Percentiles rank a stretch among this genome's conserved stretches.
Evolutionary conservation across 2,329 filamentous ascomycete genomes (phyloP).

Genomic region (Fusarium multiceps): DNA sequence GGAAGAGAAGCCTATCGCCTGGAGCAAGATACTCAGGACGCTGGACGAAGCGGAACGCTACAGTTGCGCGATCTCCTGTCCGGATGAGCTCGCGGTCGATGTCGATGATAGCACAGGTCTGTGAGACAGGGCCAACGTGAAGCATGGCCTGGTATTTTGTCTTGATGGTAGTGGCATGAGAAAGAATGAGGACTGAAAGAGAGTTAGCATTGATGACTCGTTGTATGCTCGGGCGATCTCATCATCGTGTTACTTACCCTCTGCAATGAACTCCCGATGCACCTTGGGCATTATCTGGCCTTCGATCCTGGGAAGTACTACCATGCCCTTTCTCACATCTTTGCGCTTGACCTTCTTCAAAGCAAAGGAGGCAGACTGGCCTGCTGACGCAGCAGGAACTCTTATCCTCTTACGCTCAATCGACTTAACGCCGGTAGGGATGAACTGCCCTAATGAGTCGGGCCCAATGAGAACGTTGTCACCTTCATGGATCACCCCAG

Average conservation of each 20-base stretch:
- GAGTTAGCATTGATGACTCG: slow-evolving; percentile 20
- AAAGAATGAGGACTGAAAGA: slow-evolving; percentile 82
- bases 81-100: slow-evolving; percentile 96
- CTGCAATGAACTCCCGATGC: slow-evolving; percentile 80
- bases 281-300: slow-evolving; percentile 77
- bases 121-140: slow-evolving; percentile 92
- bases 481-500: slow-evolving; percentile 88
- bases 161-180: slow-evolving; percentile 96
- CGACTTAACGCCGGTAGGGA: slow-evolving; percentile 84
- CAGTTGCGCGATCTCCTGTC: slow-evolving; percentile 91
- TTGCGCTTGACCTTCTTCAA: slow-evolving; percentile 87
- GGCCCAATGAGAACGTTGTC: slow-evolving; percentile 90
- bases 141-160: slow-evolving; percentile 98
- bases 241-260: slow-evolving; percentile 61
- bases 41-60: slow-evolving; percentile 95
- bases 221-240: neutral
- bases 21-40: slow-evolving; percentile 90
- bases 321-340: slow-evolving; percentile 98
- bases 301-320: slow-evolving; percentile 87
- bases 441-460: slow-evolving; percentile 90
- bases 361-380: slow-evolving; percentile 92
- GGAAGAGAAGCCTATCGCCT: slow-evolving; percentile 90
- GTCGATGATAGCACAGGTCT: slow-evolving; percentile 97
- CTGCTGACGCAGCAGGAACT: slow-evolving; percentile 88
- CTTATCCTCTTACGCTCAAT: slow-evolving; percentile 95